Evolutionary conservation across 2,329 filamentous ascomycete genomes (phyloP).

Genomic region (Leptographium flavum): DNA sequence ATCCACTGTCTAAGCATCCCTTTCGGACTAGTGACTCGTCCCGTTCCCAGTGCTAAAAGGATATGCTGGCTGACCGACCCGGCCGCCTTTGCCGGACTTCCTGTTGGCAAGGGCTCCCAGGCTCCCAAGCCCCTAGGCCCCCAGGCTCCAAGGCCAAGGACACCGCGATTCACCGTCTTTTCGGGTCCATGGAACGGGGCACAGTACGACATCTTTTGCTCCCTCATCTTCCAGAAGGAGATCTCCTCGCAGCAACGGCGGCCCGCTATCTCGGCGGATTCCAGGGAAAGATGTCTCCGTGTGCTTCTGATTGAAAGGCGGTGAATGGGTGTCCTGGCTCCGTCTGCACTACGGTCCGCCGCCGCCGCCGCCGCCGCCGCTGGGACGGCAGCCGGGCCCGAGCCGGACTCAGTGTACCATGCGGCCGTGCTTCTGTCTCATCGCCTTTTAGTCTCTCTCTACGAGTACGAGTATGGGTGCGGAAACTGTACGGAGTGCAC

Average conservation of each 20-base stretch:
- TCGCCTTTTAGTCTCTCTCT: no score
- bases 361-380: no score
- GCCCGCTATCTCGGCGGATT: background rate
- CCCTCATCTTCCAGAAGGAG: background rate
- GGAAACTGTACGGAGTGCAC: no score
- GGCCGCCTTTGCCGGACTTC: background rate
- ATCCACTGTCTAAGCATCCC: background rate
- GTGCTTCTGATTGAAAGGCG: no score
- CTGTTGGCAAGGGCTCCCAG: background rate
- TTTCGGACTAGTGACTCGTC: constrained; percentile 2
- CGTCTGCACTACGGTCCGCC: no score
- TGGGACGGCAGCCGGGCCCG: no score
- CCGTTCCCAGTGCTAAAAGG: constrained; percentile 3
- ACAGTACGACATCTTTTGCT: background rate
- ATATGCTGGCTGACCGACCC: background rate
- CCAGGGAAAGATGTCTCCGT: background rate
- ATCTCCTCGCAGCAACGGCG: background rate
- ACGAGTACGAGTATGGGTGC: no score
- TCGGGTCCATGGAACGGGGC: background rate
- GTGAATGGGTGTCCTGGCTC: no score
- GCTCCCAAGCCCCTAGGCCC: no score
- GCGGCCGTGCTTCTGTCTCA: no score
- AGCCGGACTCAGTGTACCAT: no score
- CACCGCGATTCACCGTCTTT: constrained; percentile 5
- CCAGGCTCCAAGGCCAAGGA: no score